Evolutionary conservation across 192 early-diverging fungal species (phyloP), one percentile per base, ranked within the genome.

Genomic region (Umbelopsis ramanniana): DNA sequence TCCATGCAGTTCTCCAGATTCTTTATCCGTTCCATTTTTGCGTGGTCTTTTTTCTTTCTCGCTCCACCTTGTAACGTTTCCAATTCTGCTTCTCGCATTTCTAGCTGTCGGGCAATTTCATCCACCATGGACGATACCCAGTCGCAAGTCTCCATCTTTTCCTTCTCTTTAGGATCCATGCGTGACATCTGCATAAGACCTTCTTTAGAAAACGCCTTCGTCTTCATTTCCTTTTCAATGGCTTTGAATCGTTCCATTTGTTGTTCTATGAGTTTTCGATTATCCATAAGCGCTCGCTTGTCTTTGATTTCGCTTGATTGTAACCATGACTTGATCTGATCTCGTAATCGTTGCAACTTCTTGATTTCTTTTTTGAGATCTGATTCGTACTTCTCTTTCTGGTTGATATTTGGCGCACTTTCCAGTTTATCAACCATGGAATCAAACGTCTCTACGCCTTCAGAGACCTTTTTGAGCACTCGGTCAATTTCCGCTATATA

Each of bases 191-290:
- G 89, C 69, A 86, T 76, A 53, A 99, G 77, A 21, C 97, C 97
- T 81, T 97, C 97, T 81, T 97, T 94, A 33, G 97, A 98, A 77
- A 91, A 99, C 5, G 97, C 97, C 76, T 99, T 99, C 52, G 96
- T 97, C 81, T 99, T 99, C 86, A 99, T 94, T 79, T 98, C 97
- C 79, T 97, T 97, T 76, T 99, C 97, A 43, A 90, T 90, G 7
- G 94, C 95, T 84, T 99, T 99, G 86, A 99, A 99, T 74, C 88
- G 88, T 76, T 99, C 97, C 97, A 99, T 99, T 90, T 98, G 95
- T 91, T 93, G 81, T 77, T 99, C 97, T 74, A 99, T 99, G 6
- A 96, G 88, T 74, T 94, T 93, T 73, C 97, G 86, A 70, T 95
- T 96, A 22, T 98, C 95, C 66, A 92, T 73, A 63, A 99, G 85